Conservation (phyloP, 805 yeast genomes). For the Pichia rugopelliculosa region DNA sequence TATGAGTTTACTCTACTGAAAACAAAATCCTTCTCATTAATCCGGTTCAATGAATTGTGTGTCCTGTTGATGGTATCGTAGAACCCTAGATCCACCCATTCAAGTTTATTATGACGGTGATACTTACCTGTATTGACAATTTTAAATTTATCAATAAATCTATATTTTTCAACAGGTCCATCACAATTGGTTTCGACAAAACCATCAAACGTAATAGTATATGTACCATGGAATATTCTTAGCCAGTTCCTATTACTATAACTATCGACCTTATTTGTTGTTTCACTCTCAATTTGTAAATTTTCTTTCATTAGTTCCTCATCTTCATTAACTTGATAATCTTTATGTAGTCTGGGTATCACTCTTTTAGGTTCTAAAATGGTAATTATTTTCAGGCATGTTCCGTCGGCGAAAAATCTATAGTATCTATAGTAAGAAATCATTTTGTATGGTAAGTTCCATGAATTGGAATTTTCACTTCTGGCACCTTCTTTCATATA, state of each 20-base stretch:
- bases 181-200: constrained; percentile 41
- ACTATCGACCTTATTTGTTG: constrained; percentile 3
- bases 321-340: constrained; percentile 12
- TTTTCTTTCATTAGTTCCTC: constrained; percentile 18
- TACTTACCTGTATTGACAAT: constrained; percentile 52
- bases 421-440: constrained; percentile 84
- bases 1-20: constrained; percentile 53
- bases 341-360: constrained; percentile 44
- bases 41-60: constrained; percentile 38
- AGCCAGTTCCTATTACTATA: constrained; percentile 16
- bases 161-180: constrained; percentile 55
- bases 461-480: constrained; percentile 53
- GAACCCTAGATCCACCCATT: constrained; percentile 62
- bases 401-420: constrained; percentile 75
- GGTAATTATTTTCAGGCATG: constrained; percentile 61
- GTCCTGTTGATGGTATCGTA: constrained; percentile 21
- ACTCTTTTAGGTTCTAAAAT: constrained; percentile 64
- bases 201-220: constrained; percentile 52
- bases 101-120: constrained; percentile 58
- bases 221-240: constrained; percentile 43
- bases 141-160: constrained; percentile 55
- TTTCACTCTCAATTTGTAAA: constrained; percentile 5
- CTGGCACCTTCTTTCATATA: constrained; percentile 80
- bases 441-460: constrained; percentile 72
- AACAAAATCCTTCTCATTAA: constrained; percentile 71